These are phyloP conservation scores for Trypanosoma theileri DNA, from an alignment of 208 protist genomes.

Conservation along the genomic window DNA sequence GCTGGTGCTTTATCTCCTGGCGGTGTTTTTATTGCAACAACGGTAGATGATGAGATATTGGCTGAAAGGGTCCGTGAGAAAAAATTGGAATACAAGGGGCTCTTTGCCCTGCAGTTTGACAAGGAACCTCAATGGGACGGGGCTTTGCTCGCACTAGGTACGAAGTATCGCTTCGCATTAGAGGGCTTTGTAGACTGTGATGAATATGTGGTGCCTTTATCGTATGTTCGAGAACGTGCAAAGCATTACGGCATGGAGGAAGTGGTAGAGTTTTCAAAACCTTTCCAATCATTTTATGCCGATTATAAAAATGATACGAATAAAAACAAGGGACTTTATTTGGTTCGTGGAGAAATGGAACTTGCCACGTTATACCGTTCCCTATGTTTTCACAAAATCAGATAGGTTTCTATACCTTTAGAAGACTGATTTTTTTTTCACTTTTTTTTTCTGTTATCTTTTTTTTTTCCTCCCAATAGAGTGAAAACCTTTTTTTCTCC, in stretches of 20 bases:
- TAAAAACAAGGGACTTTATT: constrained; percentile 59
- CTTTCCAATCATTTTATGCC: constrained; percentile 26
- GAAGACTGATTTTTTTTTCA: background rate
- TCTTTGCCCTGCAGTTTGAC: constrained; percentile 29
- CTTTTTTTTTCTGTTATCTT: background rate
- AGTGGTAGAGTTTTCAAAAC: constrained; percentile 26
- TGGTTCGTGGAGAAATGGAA: constrained; percentile 50
- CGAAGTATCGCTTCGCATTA: constrained; percentile 75
- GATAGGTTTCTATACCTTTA: background rate
- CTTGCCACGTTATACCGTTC: constrained; percentile 70
- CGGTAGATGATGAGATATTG: constrained; percentile 54
- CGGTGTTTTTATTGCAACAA: constrained; percentile 79
- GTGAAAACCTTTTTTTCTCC: no score
- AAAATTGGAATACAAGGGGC: constrained; percentile 25
- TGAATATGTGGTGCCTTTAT: constrained; percentile 76
- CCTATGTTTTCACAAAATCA: constrained; percentile 54
- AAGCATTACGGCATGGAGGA: constrained; percentile 27
- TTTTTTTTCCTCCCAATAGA: background rate
- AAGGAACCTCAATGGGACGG: constrained; percentile 28
- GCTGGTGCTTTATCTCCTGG: constrained; percentile 42
- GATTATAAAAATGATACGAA: constrained; percentile 41
- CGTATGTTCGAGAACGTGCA: constrained; percentile 33
- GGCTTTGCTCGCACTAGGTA: constrained; percentile 39
- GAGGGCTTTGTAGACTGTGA: constrained; percentile 88
- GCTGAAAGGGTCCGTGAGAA: constrained; percentile 36